Percentiles rank a stretch among this genome's conserved stretches.
phyloP scores from a whole-genome alignment of 2,329 filamentous ascomycete genomes.

The Chaetomiaceae sp. region DNA sequence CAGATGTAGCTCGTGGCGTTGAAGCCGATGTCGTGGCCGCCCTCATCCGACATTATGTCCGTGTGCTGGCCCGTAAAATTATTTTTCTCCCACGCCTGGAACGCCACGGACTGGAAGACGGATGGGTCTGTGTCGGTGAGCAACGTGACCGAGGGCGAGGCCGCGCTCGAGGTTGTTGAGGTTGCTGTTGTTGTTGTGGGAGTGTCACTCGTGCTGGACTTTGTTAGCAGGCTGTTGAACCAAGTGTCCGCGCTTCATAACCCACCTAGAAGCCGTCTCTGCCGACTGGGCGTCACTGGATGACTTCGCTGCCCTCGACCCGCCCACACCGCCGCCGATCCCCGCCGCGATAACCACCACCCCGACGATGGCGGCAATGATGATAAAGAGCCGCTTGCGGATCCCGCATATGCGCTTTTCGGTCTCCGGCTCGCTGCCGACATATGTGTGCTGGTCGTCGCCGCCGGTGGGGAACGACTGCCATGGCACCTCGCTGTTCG shows the following conservation, averaged over 20 bases:
- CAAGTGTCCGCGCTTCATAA: no score
- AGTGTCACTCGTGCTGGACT: no score
- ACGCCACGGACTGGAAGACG: conserved; percentile 23
- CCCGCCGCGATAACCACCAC: conserved; percentile 23
- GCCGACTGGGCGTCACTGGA: not conserved
- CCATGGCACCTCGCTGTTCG: conserved; percentile 20
- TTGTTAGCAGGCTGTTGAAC: no score
- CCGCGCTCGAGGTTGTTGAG: conserved; percentile 1
- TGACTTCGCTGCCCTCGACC: conserved; percentile 11
- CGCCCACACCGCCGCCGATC: conserved; percentile 27
- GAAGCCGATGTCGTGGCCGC: conserved; percentile 25
- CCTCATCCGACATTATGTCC: conserved; percentile 25
- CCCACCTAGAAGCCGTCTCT: not conserved
- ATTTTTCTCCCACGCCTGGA: conserved; percentile 31
- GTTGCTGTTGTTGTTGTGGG: not conserved
- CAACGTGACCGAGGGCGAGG: conserved; percentile 10
- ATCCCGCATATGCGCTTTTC: conserved; percentile 24
- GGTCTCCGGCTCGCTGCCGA: conserved; percentile 9
- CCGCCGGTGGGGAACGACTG: conserved; percentile 14
- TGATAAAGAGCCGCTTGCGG: conserved; percentile 22
- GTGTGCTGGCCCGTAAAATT: conserved; percentile 28
- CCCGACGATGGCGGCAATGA: conserved; percentile 16
- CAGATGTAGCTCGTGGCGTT: conserved; percentile 27
- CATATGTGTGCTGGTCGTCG: conserved; percentile 1
- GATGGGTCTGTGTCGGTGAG: conserved; percentile 25